Conservation (phyloP, 768 basidiomycete genomes). For the Suillus ampliporus region DNA sequence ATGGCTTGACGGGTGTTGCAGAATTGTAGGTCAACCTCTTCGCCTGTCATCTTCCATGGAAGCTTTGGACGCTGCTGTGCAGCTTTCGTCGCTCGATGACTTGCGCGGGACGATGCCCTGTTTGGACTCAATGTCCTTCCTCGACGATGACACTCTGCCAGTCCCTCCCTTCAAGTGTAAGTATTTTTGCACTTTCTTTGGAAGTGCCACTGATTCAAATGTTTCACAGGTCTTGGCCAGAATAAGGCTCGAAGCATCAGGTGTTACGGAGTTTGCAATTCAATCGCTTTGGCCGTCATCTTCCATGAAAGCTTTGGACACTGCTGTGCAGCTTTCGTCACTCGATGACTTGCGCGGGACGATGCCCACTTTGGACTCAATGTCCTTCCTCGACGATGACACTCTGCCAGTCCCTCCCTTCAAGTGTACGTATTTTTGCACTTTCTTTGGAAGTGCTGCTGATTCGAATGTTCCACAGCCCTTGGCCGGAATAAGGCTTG, state of each 20-base stretch:
- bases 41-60: neutral
- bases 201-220: neutral
- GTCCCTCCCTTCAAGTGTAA: conserved; percentile 1
- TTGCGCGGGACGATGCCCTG: neutral
- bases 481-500: neutral
- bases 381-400: conserved; percentile 4
- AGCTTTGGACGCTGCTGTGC: conserved; percentile 5
- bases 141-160: neutral
- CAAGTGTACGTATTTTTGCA: neutral
- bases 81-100: neutral
- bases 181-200: neutral
- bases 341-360: neutral
- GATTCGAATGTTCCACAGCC: neutral
- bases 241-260: neutral
- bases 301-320: neutral
- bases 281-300: neutral
- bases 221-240: neutral
- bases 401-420: neutral
- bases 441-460: neutral
- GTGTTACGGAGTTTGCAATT: neutral
- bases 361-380: neutral
- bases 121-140: conserved; percentile 3
- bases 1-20: neutral
- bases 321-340: neutral
- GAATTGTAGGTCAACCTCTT: neutral